Evolutionary conservation across 2,329 filamentous ascomycete genomes (phyloP).

Genomic region (Cladosporium sp.): DNA sequence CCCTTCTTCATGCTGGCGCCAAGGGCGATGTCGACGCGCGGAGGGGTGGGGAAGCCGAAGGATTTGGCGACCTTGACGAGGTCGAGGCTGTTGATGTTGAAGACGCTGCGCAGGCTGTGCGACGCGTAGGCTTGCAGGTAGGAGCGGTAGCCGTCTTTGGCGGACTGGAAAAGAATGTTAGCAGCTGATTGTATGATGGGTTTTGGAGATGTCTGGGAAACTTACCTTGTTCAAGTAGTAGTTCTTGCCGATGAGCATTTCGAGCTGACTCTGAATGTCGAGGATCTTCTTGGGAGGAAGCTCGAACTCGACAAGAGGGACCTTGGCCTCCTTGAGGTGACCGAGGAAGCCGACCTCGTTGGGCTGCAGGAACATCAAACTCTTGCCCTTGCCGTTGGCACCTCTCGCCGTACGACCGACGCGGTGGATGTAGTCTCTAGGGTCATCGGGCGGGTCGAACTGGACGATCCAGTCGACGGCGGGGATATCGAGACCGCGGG

Average conservation of each 20-base stretch:
- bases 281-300: conserved; percentile 89
- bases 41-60: conserved; percentile 75
- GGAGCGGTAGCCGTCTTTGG: conserved; percentile 72
- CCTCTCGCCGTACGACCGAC: conserved; percentile 93
- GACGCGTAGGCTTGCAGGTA: conserved; percentile 95
- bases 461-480: conserved; percentile 96
- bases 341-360: conserved; percentile 88
- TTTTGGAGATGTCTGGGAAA: conserved; percentile 1
- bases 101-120: conserved; percentile 77
- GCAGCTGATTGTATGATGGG: background rate
- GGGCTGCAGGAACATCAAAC: conserved; percentile 89
- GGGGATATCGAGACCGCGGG: conserved; percentile 90
- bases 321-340: conserved; percentile 84
- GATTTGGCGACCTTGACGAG: conserved; percentile 79
- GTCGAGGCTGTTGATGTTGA: conserved; percentile 78
- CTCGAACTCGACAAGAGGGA: conserved; percentile 94
- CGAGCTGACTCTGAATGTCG: conserved; percentile 73
- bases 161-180: conserved; percentile 41
- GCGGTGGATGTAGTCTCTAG: conserved; percentile 84
- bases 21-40: conserved; percentile 73
- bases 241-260: conserved; percentile 91
- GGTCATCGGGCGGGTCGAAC: conserved; percentile 66
- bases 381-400: conserved; percentile 75
- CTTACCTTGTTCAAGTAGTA: conserved; percentile 89
- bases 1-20: conserved; percentile 72